Conservation (phyloP, 2,329 filamentous ascomycete genomes). For the Fusarium falciforme region DNA sequence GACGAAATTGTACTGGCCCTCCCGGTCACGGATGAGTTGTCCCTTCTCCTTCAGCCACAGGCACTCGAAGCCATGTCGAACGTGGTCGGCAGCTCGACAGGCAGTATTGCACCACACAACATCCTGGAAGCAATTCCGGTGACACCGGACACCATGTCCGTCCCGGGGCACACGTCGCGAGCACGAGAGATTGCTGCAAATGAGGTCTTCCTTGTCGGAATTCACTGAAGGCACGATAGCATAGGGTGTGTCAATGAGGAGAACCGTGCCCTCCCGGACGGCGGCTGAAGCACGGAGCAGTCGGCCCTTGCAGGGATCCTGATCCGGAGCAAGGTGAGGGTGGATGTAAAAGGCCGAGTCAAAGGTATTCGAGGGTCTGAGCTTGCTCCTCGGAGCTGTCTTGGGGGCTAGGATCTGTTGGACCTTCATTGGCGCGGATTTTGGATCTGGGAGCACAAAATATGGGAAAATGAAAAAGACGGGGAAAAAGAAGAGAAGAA, state of each 20-base stretch:
- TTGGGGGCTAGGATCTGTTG: constrained; percentile 23
- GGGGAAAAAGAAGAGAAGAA: constrained; percentile 8
- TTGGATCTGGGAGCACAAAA: neutral
- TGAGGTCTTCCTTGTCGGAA: constrained; percentile 25
- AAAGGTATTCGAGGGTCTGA: constrained; percentile 19
- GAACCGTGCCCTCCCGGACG: constrained; percentile 40
- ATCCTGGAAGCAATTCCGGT: constrained; percentile 33
- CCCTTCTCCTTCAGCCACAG: constrained; percentile 38
- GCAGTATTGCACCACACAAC: constrained; percentile 44
- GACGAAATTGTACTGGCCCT: constrained; percentile 43
- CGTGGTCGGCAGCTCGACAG: constrained; percentile 34
- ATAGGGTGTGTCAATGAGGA: constrained; percentile 44
- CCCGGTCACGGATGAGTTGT: constrained; percentile 24
- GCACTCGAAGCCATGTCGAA: constrained; percentile 44
- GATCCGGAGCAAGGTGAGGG: constrained; percentile 36
- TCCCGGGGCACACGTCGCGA: constrained; percentile 32
- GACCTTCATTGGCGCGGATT: constrained; percentile 27
- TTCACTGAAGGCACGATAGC: constrained; percentile 43
- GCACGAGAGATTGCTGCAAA: constrained; percentile 45
- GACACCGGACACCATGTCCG: constrained; percentile 26
- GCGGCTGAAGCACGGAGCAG: constrained; percentile 38
- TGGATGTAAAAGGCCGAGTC: constrained; percentile 37
- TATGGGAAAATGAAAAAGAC: neutral
- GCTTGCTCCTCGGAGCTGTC: constrained; percentile 16
- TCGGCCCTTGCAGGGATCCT: constrained; percentile 42